Evolutionary conservation across 129 eudicot genomes (phyloP).

Genomic region (Flaveria bidentis): DNA sequence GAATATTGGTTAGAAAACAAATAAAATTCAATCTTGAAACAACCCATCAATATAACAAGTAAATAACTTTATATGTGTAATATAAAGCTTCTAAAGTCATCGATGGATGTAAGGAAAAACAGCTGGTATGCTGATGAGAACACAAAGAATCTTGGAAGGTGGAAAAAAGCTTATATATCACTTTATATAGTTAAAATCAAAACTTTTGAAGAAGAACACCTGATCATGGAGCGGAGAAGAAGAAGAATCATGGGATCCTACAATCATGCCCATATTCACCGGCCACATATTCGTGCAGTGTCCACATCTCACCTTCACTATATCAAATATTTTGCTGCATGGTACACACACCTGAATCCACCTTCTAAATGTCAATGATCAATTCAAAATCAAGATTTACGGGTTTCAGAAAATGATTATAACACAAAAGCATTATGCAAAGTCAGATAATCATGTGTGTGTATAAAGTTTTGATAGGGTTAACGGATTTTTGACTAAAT

Average conservation of each 20-base stretch:
- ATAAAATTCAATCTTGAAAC: not conserved
- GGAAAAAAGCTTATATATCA: not conserved
- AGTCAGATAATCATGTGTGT: not conserved
- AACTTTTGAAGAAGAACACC: not conserved
- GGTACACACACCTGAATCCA: conserved; percentile 85
- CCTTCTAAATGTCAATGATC: conserved; percentile 19
- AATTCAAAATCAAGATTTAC: conserved; percentile 28
- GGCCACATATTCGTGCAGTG: conserved; percentile 89
- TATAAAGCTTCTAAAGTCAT: not conserved
- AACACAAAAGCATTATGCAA: conserved; percentile 4
- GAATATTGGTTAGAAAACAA: not conserved
- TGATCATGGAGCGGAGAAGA: not conserved
- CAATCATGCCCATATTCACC: conserved; percentile 78
- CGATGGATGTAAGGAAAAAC: conserved; percentile 2
- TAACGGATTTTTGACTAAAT: not conserved
- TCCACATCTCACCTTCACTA: conserved; percentile 91
- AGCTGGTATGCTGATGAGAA: conserved; percentile 20
- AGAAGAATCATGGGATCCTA: conserved; percentile 53
- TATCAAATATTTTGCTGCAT: conserved; percentile 77
- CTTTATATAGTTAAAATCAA: not conserved
- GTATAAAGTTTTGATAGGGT: conserved; percentile 1
- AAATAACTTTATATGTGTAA: conserved; percentile 1
- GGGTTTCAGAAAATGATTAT: conserved; percentile 19
- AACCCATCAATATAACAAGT: not conserved
- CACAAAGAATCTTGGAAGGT: not conserved